Percentiles rank a stretch among this genome's conserved stretches.
Evolutionary conservation across 768 basidiomycete genomes (phyloP).

Genomic region (Kwoniella sp.): DNA sequence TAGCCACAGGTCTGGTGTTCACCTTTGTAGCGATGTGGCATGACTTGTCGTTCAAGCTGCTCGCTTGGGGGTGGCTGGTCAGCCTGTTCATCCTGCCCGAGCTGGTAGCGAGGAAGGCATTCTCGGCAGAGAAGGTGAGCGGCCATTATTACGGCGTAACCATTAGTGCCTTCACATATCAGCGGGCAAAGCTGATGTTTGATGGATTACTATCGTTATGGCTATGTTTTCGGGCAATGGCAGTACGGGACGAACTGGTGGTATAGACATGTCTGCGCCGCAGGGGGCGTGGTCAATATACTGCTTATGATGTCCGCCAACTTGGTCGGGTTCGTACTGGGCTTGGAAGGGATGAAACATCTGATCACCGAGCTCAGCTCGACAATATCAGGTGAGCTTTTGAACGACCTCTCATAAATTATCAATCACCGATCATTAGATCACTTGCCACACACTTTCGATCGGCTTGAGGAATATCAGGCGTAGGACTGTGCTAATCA

Average conservation of each 20-base stretch:
- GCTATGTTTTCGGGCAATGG: neutral
- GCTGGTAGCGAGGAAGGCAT: slow-evolving; percentile 64
- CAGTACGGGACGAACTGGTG: slow-evolving; percentile 72
- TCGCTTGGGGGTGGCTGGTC: slow-evolving; percentile 97
- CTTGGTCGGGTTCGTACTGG: slow-evolving; percentile 91
- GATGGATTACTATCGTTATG: too few relatives aligned
- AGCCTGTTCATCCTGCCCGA: slow-evolving; percentile 89
- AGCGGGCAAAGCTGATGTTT: neutral
- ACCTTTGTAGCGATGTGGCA: slow-evolving; percentile 99
- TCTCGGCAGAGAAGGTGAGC: slow-evolving; percentile 70
- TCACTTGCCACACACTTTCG: too few relatives aligned
- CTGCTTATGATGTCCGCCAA: slow-evolving; percentile 90
- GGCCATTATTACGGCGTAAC: too few relatives aligned
- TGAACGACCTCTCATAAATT: too few relatives aligned
- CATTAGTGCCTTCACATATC: neutral
- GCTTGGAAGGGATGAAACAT: slow-evolving; percentile 74
- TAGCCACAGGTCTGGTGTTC: slow-evolving; percentile 79
- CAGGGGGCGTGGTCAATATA: slow-evolving; percentile 81
- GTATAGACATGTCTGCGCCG: slow-evolving; percentile 83
- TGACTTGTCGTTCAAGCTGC: slow-evolving; percentile 79
- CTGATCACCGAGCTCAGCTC: slow-evolving; percentile 68
- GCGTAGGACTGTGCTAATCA: too few relatives aligned
- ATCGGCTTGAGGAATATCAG: too few relatives aligned
- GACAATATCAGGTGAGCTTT: slow-evolving; percentile 67
- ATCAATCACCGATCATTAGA: too few relatives aligned